Base-by-base conservation (phyloP, 2,329 filamentous ascomycete species). In the Zalaria sp. region DNA sequence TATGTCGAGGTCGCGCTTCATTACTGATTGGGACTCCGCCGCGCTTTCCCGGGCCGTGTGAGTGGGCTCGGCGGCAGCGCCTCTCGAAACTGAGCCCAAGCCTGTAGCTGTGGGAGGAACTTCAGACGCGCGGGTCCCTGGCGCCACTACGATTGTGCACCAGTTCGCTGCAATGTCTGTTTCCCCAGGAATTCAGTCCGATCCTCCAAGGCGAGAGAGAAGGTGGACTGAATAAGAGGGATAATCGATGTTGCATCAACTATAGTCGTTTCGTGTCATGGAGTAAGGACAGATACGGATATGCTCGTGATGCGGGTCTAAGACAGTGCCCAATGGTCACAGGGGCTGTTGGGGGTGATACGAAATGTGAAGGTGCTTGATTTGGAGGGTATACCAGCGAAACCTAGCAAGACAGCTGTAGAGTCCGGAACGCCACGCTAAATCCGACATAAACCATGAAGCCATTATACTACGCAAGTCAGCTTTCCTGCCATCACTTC, bases 221-320 rank as follows among this genome's bases (percentile, higher is more conserved):
- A 27, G 34, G 26, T 27, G 37, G 34, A 34, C 34, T 34, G 34
- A 44, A 40, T 40, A 35, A 36, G 43, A 31, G 39, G 46, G 39
- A 41, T 32, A 27, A 36, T 37, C 26, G 41, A 38, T 48, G 25
- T 48, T 38, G 46, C 44, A 48, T 43, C 46, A 48, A 48, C 46
- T 48, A 48, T 48, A 48, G 46, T 46, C 46, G 46, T 43, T 18
- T 18, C 42, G 40, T 43, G 45, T 42, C 46, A 43, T 48, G 44
- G 46, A 43, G 46, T 40, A 43, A 27, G 38, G 46, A 48, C 39
- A 34, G 32, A 35, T 41, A 43, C 46, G 46, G 43, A 48, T 48
- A 48, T 48, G 46, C 46, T 48, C 46, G 46, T 48, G 46, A 37
- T 48, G 34, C 37, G 1, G 35, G n/a, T 31, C 3, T 39, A n/a